Base-by-base conservation (phyloP, 176 grass and related monocot species). In the Musa beccarii region DNA sequence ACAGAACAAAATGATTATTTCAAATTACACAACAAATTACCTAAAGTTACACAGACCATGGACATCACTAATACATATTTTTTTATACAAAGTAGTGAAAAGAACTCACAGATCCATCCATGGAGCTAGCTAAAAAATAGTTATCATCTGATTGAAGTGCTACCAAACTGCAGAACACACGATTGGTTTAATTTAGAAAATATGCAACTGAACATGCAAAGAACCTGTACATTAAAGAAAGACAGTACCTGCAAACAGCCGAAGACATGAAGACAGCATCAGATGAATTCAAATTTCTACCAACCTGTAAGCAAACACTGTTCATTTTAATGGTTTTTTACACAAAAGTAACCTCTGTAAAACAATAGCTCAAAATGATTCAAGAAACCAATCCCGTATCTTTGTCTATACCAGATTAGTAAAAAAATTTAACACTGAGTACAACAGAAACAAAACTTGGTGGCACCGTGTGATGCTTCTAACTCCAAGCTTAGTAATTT, bases 51-150 rank as follows among this genome's bases (percentile, higher is more conserved):
- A 21, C 9, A 77, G 57, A 51, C 61, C 3, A 73, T 55, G 3
- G 51, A 57, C 75, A 49, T 26, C 49, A 73, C 29, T 50, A 26
- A 49, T 23, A 76, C 12, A 79, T 50, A 62, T 24, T 75, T 56
- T 49, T 63, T 72, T 52, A 79, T 17, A 70, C 34, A 55, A 64
- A 69, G 3, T 2, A 75, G 11, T 64, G 53, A 52, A 54, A 80
- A 54, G 52, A 15, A 80, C 90, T 83, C 76, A 92, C 90, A 29
- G 74, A 92, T 89, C 90, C 90, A 84, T 92, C 84, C 90, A 92
- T 89, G 63, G 86, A 89, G 59, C 90, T 89, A 71, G 86, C 90
- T 69, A 92, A 72, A 65, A 89, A 89, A 74, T 92, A 92, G 10
- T 85, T 57, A 23, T 92, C 90, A 81, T 92, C 86, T 54, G 90